Conservation (phyloP, 805 yeast genomes). For the Cyberlindnera lachancei region DNA sequence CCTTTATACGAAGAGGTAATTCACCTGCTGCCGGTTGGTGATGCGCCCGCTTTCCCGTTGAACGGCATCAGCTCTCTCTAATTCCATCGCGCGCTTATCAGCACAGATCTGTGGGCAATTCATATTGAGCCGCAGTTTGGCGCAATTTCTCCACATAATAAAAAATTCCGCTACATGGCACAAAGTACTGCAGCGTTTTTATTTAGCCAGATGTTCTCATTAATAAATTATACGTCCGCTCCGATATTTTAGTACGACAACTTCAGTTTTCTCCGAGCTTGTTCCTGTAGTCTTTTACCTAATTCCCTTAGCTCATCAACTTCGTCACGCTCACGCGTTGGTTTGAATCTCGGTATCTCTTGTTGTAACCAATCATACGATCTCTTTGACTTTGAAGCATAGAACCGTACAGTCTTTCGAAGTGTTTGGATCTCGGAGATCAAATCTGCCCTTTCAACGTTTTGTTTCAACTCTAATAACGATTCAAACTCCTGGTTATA, state of each 20-base stretch:
- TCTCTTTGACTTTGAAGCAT: slow-evolving; percentile 1
- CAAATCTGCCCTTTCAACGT: slow-evolving; percentile 28
- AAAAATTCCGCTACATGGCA: no score
- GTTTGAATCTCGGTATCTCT: slow-evolving; percentile 7
- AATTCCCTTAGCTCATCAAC: slow-evolving; percentile 15
- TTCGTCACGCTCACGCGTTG: slow-evolving; percentile 3
- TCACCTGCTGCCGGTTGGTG: no score
- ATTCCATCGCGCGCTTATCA: no score
- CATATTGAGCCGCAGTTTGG: no score
- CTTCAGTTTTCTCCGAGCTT: slow-evolving; percentile 3
- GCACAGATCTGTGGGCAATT: no score
- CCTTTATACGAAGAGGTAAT: no score
- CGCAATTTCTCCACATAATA: no score
- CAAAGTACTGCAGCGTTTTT: no score
- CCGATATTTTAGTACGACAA: slow-evolving; percentile 2
- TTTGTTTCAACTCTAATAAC: slow-evolving; percentile 27
- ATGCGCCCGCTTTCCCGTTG: no score
- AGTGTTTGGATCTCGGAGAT: slow-evolving; percentile 39
- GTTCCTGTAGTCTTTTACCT: slow-evolving; percentile 12
- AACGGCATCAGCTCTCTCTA: no score
- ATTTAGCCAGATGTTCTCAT: no score
- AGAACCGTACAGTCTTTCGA: slow-evolving; percentile 21
- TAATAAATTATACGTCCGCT: no score
- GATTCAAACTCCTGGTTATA: slow-evolving; percentile 26
- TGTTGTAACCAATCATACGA: slow-evolving; percentile 7